These are phyloP conservation scores for Handroanthus guayacan DNA, from an alignment of 257 asterid species.

Conservation along the genomic window DNA sequence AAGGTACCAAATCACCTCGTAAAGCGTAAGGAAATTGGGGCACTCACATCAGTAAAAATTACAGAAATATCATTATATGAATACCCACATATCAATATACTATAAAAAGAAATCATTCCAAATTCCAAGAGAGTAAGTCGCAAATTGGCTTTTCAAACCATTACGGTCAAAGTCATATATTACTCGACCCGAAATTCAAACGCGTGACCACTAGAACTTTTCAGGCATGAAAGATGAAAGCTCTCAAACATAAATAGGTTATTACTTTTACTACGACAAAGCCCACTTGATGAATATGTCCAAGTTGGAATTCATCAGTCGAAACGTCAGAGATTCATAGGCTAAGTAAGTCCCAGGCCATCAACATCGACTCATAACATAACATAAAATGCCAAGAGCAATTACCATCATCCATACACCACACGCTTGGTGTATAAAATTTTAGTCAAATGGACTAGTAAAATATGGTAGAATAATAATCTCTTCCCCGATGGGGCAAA, in stretches of 20 bases:
- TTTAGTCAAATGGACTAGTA: background rate
- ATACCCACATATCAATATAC: background rate
- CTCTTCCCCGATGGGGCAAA: background rate
- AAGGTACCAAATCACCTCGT: too few relatives aligned
- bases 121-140: background rate
- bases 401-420: too few relatives aligned
- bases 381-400: too few relatives aligned
- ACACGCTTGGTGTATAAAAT: too few relatives aligned
- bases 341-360: too few relatives aligned
- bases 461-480: background rate
- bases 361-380: too few relatives aligned
- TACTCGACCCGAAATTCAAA: background rate
- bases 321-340: too few relatives aligned
- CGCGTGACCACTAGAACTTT: background rate
- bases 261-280: conserved; percentile 10
- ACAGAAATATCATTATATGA: background rate
- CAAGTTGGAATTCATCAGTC: background rate
- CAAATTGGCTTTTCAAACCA: background rate
- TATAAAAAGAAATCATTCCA: background rate
- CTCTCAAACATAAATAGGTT: background rate
- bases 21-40: too few relatives aligned
- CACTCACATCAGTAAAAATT: too few relatives aligned
- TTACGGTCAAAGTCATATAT: background rate
- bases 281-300: conserved; percentile 16
- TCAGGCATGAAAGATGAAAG: background rate